These are phyloP conservation scores for Coemansia sp. DNA, from an alignment of 192 early-diverging fungal species.

Conservation along the genomic window DNA sequence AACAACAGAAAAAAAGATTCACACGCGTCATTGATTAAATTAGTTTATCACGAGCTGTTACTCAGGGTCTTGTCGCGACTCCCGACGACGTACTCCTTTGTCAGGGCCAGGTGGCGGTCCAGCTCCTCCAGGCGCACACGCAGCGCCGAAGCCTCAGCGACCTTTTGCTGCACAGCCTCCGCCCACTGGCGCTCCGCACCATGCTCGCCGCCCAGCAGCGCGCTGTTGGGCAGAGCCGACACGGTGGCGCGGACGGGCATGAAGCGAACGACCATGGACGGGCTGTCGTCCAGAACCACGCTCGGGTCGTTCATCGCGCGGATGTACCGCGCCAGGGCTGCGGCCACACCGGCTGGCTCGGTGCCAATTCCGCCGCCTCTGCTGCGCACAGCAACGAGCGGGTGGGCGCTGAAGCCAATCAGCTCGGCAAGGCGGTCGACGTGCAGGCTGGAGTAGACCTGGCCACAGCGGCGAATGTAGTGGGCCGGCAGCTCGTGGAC, in stretches of 20 bases:
- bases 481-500: slow-evolving; percentile 32
- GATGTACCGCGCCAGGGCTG: slow-evolving; percentile 32
- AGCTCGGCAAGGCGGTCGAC: slow-evolving; percentile 24
- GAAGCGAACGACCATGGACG: slow-evolving; percentile 21
- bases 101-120: slow-evolving; percentile 49
- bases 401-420: slow-evolving; percentile 34
- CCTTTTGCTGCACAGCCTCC: slow-evolving; percentile 16
- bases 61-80: slow-evolving; percentile 17
- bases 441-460: slow-evolving; percentile 29
- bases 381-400: slow-evolving; percentile 13
- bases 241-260: slow-evolving; percentile 15
- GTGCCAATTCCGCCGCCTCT: background rate
- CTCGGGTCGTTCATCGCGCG: slow-evolving; percentile 24
- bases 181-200: slow-evolving; percentile 32
- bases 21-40: background rate
- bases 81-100: slow-evolving; percentile 28
- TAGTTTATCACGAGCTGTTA: background rate
- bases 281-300: slow-evolving; percentile 21
- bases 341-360: slow-evolving; percentile 6
- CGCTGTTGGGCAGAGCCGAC: slow-evolving; percentile 11
- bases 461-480: slow-evolving; percentile 22
- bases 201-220: background rate
- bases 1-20: background rate
- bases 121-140: slow-evolving; percentile 18
- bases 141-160: slow-evolving; percentile 21